These are phyloP conservation scores for Pseudognaphalium luteoalbum DNA, from an alignment of 129 eudicot species.

Conservation along the genomic window DNA sequence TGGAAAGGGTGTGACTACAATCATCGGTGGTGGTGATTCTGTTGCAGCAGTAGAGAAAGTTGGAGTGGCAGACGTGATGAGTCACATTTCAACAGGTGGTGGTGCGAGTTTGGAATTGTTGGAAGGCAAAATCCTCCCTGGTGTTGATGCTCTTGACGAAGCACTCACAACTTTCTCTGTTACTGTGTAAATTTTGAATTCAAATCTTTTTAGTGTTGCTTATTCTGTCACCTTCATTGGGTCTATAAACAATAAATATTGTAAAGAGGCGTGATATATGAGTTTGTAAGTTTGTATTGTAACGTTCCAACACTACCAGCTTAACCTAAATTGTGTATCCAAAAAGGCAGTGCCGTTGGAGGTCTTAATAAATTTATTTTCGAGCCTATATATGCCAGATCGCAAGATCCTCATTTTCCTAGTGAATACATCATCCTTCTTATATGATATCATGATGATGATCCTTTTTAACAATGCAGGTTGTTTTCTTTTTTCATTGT, in stretches of 20 bases:
- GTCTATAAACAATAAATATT: not conserved
- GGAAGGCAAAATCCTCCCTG: conserved; percentile 71
- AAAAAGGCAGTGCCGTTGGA: not conserved
- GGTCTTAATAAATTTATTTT: not conserved
- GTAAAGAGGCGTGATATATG: not conserved
- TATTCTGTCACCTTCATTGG: conserved; percentile 2
- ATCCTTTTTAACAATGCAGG: too few relatives aligned
- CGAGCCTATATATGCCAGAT: not conserved
- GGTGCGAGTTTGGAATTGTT: conserved; percentile 77
- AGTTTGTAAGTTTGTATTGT: not conserved
- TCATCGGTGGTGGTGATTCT: conserved; percentile 60
- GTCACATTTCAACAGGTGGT: conserved; percentile 76
- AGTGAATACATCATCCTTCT: not conserved
- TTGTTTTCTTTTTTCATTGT: too few relatives aligned
- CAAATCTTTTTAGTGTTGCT: not conserved
- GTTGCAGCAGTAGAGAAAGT: conserved; percentile 79
- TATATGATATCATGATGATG: too few relatives aligned
- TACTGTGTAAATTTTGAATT: not conserved
- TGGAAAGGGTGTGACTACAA: conserved; percentile 56
- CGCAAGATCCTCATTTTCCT: not conserved
- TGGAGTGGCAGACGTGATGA: conserved; percentile 71
- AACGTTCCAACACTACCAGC: not conserved
- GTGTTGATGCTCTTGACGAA: conserved; percentile 63
- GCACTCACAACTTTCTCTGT: conserved; percentile 7
- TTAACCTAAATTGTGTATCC: too few relatives aligned